Base-by-base conservation (phyloP, 2,329 filamentous ascomycete species). In the Claviceps digitariae region DNA sequence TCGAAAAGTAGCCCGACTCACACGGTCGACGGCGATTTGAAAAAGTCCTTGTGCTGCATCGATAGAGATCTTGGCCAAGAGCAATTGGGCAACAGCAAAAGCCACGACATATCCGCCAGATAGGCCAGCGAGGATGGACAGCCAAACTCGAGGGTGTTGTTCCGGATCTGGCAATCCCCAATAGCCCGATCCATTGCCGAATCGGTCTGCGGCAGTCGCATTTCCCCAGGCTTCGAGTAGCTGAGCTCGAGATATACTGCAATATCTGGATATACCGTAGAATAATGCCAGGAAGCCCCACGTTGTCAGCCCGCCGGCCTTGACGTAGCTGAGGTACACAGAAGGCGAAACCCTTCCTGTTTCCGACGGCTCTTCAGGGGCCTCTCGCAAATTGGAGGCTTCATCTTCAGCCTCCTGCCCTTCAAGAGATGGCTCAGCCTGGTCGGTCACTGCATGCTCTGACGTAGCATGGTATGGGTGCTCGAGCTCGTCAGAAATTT, bases 211-310 rank as follows among this genome's bases (percentile, higher is more conserved):
- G 1, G 62, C 62, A 2, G 66, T 62, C 31, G 62, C 81, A 63
- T 94, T 87, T 31, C 87, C 87, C 89, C 90, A 95, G 27, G 84
- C 77, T 64, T 95, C 94, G 52, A 95, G 74, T 46, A 93, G 90
- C 78, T 88, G 91, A 1, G 80, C 83, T 61, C 88, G 79, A 1
- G 75, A 76, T 41, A 94, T 73, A 40, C 83, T 78, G 20, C 79
- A 69, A 13, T 82, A 62, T 7, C 90, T 82, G 60, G 82, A 87
- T 0, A 82, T 43, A 6, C 77, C 66, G 55, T 90, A 80, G 13
- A 83, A 71, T 1, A 79, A 36, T 3, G 91, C 71, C 2, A 90
- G 74, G 1, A 81, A 61, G 3, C 70, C 65, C 90, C 90, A 95
- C 73, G 83, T 88, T 53, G 73, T 74, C 46, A 90, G 72, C 13